These are phyloP conservation scores for Mycena belliarum DNA, from an alignment of 768 basidiomycete genomes.

Conservation along the genomic window DNA sequence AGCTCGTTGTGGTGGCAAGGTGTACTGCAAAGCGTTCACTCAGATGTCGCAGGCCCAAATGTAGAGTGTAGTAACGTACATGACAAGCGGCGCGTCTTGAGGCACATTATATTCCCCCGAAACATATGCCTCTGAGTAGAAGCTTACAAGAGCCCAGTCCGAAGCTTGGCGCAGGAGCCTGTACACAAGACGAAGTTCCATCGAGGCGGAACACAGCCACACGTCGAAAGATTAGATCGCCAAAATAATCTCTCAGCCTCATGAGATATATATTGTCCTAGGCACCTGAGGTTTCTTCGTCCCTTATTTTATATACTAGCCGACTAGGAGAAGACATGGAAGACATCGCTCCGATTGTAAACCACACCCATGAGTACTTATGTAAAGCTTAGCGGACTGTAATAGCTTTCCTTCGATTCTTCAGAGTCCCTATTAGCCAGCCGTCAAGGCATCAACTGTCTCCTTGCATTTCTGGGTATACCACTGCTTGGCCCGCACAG, in stretches of 20 bases:
- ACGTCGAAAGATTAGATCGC: no score
- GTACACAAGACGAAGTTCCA: conserved; percentile 59
- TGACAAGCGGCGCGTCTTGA: conserved; percentile 46
- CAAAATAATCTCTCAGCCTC: no score
- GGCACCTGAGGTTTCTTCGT: no score
- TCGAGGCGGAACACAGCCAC: conserved; percentile 19
- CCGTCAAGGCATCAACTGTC: neutral
- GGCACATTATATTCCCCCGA: conserved; percentile 51
- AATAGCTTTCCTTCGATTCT: no score
- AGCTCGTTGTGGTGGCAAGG: conserved; percentile 72
- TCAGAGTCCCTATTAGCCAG: neutral
- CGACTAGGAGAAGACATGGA: no score
- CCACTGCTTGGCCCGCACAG: conserved; percentile 15
- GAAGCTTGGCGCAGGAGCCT: conserved; percentile 60
- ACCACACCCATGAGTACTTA: no score
- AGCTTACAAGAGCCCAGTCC: conserved; percentile 58
- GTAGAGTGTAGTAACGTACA: conserved; percentile 35
- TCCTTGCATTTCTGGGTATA: conserved; percentile 13
- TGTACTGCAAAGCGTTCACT: conserved; percentile 36
- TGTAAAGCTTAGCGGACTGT: no score
- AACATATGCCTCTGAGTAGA: conserved; percentile 62
- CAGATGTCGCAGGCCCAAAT: neutral
- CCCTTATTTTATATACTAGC: no score
- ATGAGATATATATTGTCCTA: no score
- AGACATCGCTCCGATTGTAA: no score